These are phyloP conservation scores for Trichosporon coremiiforme DNA, from an alignment of 1,284 basidiomycete species.

Conservation along the genomic window DNA sequence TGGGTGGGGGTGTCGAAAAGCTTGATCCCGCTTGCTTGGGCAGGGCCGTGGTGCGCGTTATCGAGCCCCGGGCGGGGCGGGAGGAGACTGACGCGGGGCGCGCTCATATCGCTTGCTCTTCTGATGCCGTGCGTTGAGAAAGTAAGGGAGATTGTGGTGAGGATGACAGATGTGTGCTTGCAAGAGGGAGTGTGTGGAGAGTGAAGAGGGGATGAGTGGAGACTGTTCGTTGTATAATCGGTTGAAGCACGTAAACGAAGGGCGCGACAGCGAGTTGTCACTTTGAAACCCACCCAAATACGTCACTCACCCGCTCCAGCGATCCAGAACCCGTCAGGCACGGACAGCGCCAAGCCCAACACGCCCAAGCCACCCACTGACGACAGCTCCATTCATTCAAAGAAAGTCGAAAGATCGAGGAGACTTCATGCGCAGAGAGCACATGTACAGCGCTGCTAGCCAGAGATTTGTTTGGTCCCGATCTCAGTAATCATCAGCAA, in stretches of 20 bases:
- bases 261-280: not conserved
- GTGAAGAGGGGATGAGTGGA: not conserved
- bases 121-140: no score
- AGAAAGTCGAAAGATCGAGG: no score
- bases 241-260: not conserved
- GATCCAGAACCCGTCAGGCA: not conserved
- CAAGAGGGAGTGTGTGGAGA: not conserved
- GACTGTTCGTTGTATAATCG: not conserved
- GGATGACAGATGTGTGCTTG: no score
- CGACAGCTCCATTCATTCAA: not conserved
- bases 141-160: not conserved
- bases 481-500: no score
- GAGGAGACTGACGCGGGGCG: slow-evolving; percentile 10
- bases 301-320: slow-evolving; percentile 7
- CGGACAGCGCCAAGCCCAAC: not conserved
- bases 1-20: slow-evolving; percentile 35
- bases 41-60: slow-evolving; percentile 26
- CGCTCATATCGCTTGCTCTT: not conserved
- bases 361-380: not conserved
- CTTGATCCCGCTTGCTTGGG: not conserved
- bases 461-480: no score
- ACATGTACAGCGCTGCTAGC: no score
- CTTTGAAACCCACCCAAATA: not conserved
- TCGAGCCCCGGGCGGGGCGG: slow-evolving; percentile 15
- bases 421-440: not conserved